phyloP scores from a whole-genome alignment of 352 stramenopile genomes.

The Peronospora belbahrii region DNA sequence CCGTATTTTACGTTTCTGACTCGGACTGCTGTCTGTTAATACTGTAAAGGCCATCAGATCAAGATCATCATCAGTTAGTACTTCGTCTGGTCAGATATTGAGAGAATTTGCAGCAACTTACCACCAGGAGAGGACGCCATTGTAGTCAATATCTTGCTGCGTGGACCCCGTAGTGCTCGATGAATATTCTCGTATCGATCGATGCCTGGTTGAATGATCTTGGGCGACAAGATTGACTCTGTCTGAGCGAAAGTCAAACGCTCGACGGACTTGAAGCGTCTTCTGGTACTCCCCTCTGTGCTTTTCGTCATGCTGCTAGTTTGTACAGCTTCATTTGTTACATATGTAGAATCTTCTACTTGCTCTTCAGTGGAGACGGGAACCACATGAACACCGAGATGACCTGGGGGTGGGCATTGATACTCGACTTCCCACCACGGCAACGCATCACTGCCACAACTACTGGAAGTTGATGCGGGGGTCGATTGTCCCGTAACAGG shows the following conservation, averaged over 20 bases:
- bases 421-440: constrained; percentile 61
- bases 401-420: constrained; percentile 39
- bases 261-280: not conserved
- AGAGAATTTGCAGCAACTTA: constrained; percentile 12
- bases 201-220: no score
- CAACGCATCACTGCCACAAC: constrained; percentile 24
- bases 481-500: constrained; percentile 16
- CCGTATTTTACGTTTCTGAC: constrained; percentile 65
- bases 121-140: constrained; percentile 14
- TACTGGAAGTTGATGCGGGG: constrained; percentile 27
- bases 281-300: not conserved
- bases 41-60: constrained; percentile 10
- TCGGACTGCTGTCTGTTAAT: constrained; percentile 47
- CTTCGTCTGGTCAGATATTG: not conserved
- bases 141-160: not conserved
- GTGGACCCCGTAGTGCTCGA: not conserved
- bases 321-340: not conserved
- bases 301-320: constrained; percentile 4
- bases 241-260: no score
- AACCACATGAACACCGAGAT: constrained; percentile 44
- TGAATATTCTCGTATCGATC: no score
- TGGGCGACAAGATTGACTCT: no score
- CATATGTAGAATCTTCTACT: not conserved
- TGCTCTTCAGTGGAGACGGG: constrained; percentile 23
- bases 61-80: constrained; percentile 3